Evolutionary conservation across 345 rosid species (phyloP).

Genomic region (Boechera retrofracta): DNA sequence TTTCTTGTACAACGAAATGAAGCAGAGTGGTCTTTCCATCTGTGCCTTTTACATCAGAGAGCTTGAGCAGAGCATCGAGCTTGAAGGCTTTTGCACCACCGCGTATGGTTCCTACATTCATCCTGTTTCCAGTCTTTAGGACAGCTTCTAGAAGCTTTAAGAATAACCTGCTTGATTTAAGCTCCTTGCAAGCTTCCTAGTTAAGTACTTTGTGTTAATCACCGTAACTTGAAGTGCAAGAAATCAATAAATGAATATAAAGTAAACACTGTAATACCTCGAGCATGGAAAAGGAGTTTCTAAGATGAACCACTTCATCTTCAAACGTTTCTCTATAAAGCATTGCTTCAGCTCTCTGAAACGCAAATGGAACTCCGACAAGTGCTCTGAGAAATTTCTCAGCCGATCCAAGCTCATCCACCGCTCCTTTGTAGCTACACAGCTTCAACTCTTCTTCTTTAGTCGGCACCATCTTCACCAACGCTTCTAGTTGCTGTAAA

Average conservation of each 20-base stretch:
- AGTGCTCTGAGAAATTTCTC: conserved; percentile 73
- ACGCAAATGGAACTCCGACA: conserved; percentile 71
- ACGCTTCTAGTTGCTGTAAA: conserved; percentile 86
- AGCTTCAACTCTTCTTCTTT: conserved; percentile 92
- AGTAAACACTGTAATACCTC: conserved; percentile 31
- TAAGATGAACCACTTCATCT: conserved; percentile 86
- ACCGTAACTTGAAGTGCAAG: conserved; percentile 30
- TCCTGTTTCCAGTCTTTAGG: conserved; percentile 92
- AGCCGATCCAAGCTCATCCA: conserved; percentile 82
- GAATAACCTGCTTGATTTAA: conserved; percentile 89
- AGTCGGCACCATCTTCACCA: conserved; percentile 88
- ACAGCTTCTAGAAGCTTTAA: conserved; percentile 90
- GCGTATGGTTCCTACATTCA: conserved; percentile 95
- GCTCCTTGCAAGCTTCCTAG: conserved; percentile 98
- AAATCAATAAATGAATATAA: conserved; percentile 10
- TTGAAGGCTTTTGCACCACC: conserved; percentile 98
- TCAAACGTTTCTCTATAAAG: conserved; percentile 88
- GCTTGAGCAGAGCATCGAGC: conserved; percentile 90
- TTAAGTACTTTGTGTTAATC: conserved; percentile 22
- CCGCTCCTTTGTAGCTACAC: conserved; percentile 65
- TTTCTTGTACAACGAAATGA: conserved; percentile 95
- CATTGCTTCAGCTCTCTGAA: conserved; percentile 83
- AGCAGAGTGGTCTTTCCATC: conserved; percentile 89
- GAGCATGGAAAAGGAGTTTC: conserved; percentile 88
- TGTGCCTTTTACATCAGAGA: conserved; percentile 91